phyloP scores from a whole-genome alignment of 2,329 filamentous ascomycete genomes.

The Dissoconium aciculare region DNA sequence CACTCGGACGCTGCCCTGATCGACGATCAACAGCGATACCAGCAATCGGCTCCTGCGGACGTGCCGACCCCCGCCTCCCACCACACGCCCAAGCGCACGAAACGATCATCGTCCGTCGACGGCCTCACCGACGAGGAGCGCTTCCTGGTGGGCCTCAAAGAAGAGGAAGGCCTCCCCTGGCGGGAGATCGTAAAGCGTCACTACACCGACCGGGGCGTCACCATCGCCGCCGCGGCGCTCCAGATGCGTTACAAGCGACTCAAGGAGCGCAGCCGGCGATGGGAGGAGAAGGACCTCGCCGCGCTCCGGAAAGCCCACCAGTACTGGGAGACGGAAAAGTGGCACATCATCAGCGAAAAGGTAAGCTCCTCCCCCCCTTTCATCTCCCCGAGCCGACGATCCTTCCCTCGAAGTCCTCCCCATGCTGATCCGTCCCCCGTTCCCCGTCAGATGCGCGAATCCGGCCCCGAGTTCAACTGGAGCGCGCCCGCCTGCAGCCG shows the following conservation, averaged over 20 bases:
- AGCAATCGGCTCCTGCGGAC: not conserved
- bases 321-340: conserved; percentile 39
- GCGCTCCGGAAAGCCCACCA: conserved; percentile 37
- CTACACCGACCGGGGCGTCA: conserved; percentile 34
- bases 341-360: conserved; percentile 39
- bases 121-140: conserved; percentile 38
- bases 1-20: conserved; percentile 25
- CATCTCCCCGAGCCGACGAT: too few relatives aligned
- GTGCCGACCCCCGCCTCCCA: conserved; percentile 10
- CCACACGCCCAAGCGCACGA: conserved; percentile 25
- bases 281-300: conserved; percentile 37
- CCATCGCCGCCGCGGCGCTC: conserved; percentile 36
- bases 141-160: conserved; percentile 36
- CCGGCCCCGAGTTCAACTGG: conserved; percentile 37
- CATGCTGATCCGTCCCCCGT: not conserved
- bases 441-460: conserved; percentile 35
- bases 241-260: conserved; percentile 42
- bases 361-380: conserved; percentile 21
- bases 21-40: conserved; percentile 24
- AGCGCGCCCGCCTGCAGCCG: conserved; percentile 34
- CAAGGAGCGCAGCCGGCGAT: conserved; percentile 35
- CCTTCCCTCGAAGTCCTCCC: too few relatives aligned
- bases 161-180: conserved; percentile 39
- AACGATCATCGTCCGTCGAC: conserved; percentile 25
- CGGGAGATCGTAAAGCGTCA: conserved; percentile 40